phyloP scores from a whole-genome alignment of 306 rosid species.

The Ormosia semicastrata region DNA sequence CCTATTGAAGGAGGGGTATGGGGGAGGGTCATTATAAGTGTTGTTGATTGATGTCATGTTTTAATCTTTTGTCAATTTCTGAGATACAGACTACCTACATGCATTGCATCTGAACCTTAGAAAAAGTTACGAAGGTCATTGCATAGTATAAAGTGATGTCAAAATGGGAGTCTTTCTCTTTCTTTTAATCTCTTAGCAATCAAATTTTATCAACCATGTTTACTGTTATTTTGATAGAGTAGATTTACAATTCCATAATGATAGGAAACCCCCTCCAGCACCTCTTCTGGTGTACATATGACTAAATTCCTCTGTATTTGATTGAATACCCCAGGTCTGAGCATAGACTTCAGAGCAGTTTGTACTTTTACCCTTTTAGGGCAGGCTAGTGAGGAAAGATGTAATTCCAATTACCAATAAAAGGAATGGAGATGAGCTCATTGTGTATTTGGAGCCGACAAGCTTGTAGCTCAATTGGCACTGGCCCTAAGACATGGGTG shows the following conservation, averaged over 20 bases:
- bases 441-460: background rate
- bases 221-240: background rate
- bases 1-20: background rate
- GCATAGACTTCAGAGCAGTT: background rate
- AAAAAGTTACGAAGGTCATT: background rate
- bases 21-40: constrained; percentile 4
- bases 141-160: background rate
- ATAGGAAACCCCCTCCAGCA: background rate
- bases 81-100: background rate
- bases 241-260: constrained; percentile 3
- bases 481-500: background rate
- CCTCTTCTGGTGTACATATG: background rate
- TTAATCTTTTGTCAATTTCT: background rate
- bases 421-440: background rate
- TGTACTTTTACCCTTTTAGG: background rate
- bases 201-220: background rate
- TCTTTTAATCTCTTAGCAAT: background rate
- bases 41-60: background rate
- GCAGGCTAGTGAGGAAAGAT: background rate
- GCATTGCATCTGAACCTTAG: background rate
- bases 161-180: background rate
- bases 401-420: background rate
- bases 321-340: background rate
- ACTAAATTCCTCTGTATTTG: background rate
- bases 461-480: background rate